Percentiles rank a stretch among this genome's conserved stretches.
phyloP scores from a whole-genome alignment of 2,329 filamentous ascomycete species.

The Xylaria sp. region DNA sequence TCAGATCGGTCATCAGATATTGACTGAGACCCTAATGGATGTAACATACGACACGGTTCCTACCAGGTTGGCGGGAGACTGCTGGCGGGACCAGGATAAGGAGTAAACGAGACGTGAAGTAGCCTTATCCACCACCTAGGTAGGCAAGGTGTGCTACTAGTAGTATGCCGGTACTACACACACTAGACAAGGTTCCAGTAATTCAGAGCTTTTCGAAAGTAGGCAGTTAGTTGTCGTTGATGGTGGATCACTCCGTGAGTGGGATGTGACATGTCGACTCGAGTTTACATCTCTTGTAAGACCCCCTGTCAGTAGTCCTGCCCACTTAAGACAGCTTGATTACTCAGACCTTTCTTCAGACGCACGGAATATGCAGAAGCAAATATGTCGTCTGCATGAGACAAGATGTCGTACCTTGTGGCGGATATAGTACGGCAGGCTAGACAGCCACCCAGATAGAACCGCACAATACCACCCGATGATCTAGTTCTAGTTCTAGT shows the following conservation, averaged over 20 bases:
- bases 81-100: not conserved
- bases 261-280: not conserved
- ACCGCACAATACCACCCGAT: not conserved
- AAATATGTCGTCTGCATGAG: constrained; percentile 11
- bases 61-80: constrained; percentile 26
- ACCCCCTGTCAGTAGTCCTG: not conserved
- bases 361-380: not conserved
- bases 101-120: not conserved
- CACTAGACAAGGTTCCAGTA: not conserved
- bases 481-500: not conserved
- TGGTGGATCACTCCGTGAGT: constrained; percentile 17
- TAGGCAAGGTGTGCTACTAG: not conserved
- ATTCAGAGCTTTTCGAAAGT: not conserved
- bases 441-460: not conserved
- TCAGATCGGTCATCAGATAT: constrained; percentile 1
- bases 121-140: constrained; percentile 10
- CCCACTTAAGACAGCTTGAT: constrained; percentile 15
- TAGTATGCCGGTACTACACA: not conserved
- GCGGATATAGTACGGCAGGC: not conserved
- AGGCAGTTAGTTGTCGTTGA: constrained; percentile 18
- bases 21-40: constrained; percentile 12
- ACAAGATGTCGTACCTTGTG: not conserved
- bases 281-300: too few species aligned
- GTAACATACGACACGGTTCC: constrained; percentile 25
- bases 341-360: constrained; percentile 17